phyloP scores from a whole-genome alignment of 108 stramenopile species.

The Fistulifera pelliculosa region DNA sequence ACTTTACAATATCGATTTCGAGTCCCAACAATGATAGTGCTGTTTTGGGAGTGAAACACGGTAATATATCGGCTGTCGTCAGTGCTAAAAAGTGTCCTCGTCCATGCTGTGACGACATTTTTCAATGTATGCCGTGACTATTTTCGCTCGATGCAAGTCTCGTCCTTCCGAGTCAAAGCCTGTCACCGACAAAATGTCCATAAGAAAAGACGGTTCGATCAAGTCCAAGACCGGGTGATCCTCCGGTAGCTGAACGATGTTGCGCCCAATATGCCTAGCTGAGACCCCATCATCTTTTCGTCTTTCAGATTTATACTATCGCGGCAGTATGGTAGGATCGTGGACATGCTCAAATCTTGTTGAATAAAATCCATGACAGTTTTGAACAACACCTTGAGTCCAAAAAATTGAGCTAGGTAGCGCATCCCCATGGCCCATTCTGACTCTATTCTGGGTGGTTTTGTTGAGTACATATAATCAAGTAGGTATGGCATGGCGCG shows the following conservation, averaged over 20 bases:
- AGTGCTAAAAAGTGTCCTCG: slow-evolving; percentile 2
- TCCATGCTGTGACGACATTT: background rate
- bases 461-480: slow-evolving; percentile 33
- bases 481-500: slow-evolving; percentile 21
- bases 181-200: background rate
- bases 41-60: background rate
- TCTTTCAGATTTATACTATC: slow-evolving; percentile 5
- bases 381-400: slow-evolving; percentile 22
- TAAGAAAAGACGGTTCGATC: slow-evolving; percentile 5
- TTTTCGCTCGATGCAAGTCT: background rate
- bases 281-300: slow-evolving; percentile 3
- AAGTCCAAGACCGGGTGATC: background rate
- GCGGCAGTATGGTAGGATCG: slow-evolving; percentile 18
- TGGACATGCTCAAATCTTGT: slow-evolving; percentile 27
- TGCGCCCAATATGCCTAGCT: background rate
- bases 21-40: slow-evolving; percentile 9
- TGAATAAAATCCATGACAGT: slow-evolving; percentile 28
- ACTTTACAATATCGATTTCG: slow-evolving; percentile 9
- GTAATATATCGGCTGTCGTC: slow-evolving; percentile 4
- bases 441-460: slow-evolving; percentile 13
- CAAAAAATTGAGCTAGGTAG: slow-evolving; percentile 34
- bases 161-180: slow-evolving; percentile 1
- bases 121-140: slow-evolving; percentile 4
- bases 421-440: slow-evolving; percentile 24
- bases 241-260: slow-evolving; percentile 3